These are phyloP conservation scores for Ilyonectria robusta DNA, from an alignment of 2,329 filamentous ascomycete species.

Conservation along the genomic window DNA sequence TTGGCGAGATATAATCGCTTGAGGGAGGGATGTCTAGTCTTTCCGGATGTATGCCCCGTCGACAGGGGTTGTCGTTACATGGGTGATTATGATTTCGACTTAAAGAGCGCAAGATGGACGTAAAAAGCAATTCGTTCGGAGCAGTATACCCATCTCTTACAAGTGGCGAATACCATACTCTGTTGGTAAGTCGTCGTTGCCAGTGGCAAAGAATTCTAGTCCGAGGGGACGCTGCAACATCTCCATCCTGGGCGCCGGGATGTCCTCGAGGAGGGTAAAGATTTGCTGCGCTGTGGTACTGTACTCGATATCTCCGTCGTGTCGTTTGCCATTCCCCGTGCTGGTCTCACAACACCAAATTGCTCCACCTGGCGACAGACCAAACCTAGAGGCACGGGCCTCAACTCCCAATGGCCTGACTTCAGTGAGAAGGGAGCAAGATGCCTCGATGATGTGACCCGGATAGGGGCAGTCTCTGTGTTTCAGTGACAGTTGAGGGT, in stretches of 20 bases:
- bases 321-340: too few relatives aligned
- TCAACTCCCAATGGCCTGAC: not conserved
- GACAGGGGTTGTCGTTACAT: conserved; percentile 5
- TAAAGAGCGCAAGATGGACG: not conserved
- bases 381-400: not conserved
- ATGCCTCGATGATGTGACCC: not conserved
- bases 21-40: not conserved
- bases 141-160: not conserved
- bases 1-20: not conserved
- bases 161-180: not conserved
- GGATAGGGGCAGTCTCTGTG: conserved; percentile 11
- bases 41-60: not conserved
- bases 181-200: not conserved
- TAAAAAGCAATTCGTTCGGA: not conserved
- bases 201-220: not conserved
- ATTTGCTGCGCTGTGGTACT: not conserved
- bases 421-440: not conserved
- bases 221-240: not conserved
- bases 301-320: not conserved
- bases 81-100: not conserved
- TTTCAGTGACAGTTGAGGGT: conserved; percentile 16
- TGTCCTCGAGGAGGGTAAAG: not conserved
- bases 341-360: not conserved
- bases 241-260: not conserved
- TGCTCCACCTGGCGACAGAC: not conserved